Base-by-base conservation (phyloP, 768 basidiomycete species). In the Mrakia gelida region DNA sequence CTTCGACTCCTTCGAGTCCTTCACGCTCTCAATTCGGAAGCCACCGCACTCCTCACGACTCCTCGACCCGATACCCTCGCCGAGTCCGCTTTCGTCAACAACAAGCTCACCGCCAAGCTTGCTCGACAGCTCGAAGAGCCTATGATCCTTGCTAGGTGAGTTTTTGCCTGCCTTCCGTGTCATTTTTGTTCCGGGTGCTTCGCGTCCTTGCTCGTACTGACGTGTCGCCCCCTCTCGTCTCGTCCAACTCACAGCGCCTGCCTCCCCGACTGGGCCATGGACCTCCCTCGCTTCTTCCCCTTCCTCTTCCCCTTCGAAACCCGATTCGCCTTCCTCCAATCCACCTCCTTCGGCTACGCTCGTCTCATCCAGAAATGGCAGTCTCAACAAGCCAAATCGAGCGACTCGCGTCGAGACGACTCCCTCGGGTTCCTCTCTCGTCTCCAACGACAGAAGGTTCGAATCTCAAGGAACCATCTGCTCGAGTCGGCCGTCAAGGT, bases 221-320 rank as follows among this genome's bases (percentile, higher is more conserved):
- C 71, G 61, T 8, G 38, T 38, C 38, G 38, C 38, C 8, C 38
- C 38, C 8, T 54, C 23, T 41, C 18, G 49, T 32, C 21, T 56
- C 49, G 43, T 68, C n/a, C 54, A 16, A 75, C 54, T 30, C 54
- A 21, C 75, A 97, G 96, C 81, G 93, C 93, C 34, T 98, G 97
- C 85, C 86, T 98, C 6, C 97, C 97, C 9, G 95, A 97, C 82
- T 99, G 97, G 97, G 93, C 96, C 0, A 86, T 95, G 63, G 96
- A 98, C 83, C 88, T 99, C 9, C 95, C 95, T 2, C 93, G 93
- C 81, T 92, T 95, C 82, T 99, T 97, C 88, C 92, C 96, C 0
- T 99, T 99, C 90, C 88, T 99, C 15, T 98, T 99, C 88, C 97
- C 97, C 0, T 98, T 99, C 85, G 92, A 95, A 30, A 97, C 95